Evolutionary conservation across 1,139 yeast species (phyloP), one percentile per base, ranked within the genome.

Genomic region (Candida neerlandica): DNA sequence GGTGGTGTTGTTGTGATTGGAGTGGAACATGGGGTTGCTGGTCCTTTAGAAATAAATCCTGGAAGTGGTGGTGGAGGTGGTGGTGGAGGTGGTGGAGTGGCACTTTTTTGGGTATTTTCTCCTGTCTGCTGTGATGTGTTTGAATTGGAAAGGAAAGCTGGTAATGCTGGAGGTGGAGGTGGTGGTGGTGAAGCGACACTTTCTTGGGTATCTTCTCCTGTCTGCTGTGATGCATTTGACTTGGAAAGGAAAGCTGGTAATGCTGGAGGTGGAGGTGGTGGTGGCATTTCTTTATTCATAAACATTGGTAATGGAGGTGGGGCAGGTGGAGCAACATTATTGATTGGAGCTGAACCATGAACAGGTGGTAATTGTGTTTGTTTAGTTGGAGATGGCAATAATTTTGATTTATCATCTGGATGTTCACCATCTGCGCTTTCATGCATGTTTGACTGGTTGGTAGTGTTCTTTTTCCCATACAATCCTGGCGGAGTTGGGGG

Each of bases 1-100:
- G 69, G 64, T 15, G 57, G 63, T 0, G 64, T 61, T n/a, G 65
- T 63, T 14, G 66, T 61, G 5, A 61, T 57, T 10, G 60, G 32
- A 29, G 44, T 40, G 6, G 41, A 14, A 5, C 14, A 9, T 19
- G 27, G 23, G 6, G 23, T 21, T 4, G 23, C 5, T 21, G 23
- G 23, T 6, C 5, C 23, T 30, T 14, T 15, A 12, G 26, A 3
- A n/a, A 41, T 41, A 27, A 45, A 41, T 18, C 29, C 23, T 29
- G 48, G 48, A 2, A 42, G 3, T 23, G 40, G 33, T n/a, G 45
- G 45, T 3, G 44, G 38, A 1, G 43, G 37, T 15, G 56, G 49
- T 4, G 15, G 57, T 49, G 45, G 40, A n/a, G 63, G 60, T 3
- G 68, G 64, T 15, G 56, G 63, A 0, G 64, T 62, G 11, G 65